Evolutionary conservation across 1,139 yeast genomes (phyloP).

Genomic region (Scheffersomyces parashehatae): DNA sequence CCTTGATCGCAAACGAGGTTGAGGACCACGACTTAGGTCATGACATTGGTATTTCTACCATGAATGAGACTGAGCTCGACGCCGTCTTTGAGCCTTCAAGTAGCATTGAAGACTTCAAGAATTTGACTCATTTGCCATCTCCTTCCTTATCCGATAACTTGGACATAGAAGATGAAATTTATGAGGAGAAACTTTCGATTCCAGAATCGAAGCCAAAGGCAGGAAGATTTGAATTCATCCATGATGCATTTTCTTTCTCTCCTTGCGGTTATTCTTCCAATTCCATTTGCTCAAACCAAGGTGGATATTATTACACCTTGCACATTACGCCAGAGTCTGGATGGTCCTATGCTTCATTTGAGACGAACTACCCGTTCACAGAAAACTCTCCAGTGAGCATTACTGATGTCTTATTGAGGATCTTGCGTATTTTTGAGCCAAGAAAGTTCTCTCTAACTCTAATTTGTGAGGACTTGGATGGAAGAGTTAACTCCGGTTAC

Average conservation of each 20-base stretch:
- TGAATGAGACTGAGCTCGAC: constrained; percentile 62
- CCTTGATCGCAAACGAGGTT: constrained; percentile 20
- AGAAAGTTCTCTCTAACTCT: constrained; percentile 75
- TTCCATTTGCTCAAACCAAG: constrained; percentile 58
- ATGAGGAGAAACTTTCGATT: constrained; percentile 2
- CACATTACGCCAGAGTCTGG: constrained; percentile 94
- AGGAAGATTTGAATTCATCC: constrained; percentile 35
- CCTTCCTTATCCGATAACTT: constrained; percentile 30
- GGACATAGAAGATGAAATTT: constrained; percentile 18
- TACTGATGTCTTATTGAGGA: constrained; percentile 53
- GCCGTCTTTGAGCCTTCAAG: constrained; percentile 46
- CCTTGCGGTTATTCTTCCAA: constrained; percentile 97
- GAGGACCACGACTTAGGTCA: constrained; percentile 77
- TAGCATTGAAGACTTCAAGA: constrained; percentile 14
- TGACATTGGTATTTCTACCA: constrained; percentile 66
- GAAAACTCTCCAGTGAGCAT: constrained; percentile 42
- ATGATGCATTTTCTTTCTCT: constrained; percentile 89
- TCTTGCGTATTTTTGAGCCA: constrained; percentile 70
- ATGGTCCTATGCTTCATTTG: constrained; percentile 96
- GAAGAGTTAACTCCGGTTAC: constrained; percentile 18
- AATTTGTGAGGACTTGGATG: constrained; percentile 42
- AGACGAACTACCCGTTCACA: constrained; percentile 70
- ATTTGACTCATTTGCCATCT: constrained; percentile 35
- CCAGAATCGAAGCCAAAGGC: not conserved
- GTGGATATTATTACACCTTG: constrained; percentile 76